Base-by-base conservation (phyloP, 208 protist species). In the Leishmania amazonensis region DNA sequence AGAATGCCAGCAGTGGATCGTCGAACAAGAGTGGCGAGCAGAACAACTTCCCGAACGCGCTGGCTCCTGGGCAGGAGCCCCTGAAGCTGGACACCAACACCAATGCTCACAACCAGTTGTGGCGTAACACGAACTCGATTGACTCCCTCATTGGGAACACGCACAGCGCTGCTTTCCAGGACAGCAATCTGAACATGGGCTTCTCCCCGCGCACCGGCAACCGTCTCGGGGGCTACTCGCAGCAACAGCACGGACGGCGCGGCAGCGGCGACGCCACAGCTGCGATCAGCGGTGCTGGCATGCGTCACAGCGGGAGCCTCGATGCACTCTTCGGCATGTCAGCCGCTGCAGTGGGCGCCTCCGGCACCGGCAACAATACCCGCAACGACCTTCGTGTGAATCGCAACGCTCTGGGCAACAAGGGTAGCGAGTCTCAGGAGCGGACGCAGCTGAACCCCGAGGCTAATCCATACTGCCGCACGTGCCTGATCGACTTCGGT, bases 401-500 rank as follows among this genome's bases (percentile, higher is more conserved):
- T 40, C 58, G 75, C 57, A 82, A 83, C 64, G 60, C 71, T 31
- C 53, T 71, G 19, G 11, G 45, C 19, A 68, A 68, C 21, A 47
- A 57, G 24, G n/a, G 62, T 68, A 64, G 74, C 31, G 76, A 81
- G 35, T 58, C 35, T 19, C 53, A 79, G 60, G 74, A 82, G 70
- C 58, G 62, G 40, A 64, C 40, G 42, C 76, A n/a, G 38, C 31
- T 58, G 38, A 77, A 28, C 60, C 57, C 67, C 49, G 57, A 71
- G 8, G 3, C 64, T 42, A 88, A 79, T 54, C 81, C 79, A 28
- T 85, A 85, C 79, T 83, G 79, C 71, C 85, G 87, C 79, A 88
- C 81, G 60, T 89, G 85, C 71, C 91, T 99, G 60, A 99, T 99
- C 84, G 99, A 99, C 91, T 99, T 99, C 88, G 99, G 99, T 6